These are phyloP conservation scores for Massariosphaeria phaeospora DNA, from an alignment of 495 filamentous ascomycete species.

Conservation along the genomic window DNA sequence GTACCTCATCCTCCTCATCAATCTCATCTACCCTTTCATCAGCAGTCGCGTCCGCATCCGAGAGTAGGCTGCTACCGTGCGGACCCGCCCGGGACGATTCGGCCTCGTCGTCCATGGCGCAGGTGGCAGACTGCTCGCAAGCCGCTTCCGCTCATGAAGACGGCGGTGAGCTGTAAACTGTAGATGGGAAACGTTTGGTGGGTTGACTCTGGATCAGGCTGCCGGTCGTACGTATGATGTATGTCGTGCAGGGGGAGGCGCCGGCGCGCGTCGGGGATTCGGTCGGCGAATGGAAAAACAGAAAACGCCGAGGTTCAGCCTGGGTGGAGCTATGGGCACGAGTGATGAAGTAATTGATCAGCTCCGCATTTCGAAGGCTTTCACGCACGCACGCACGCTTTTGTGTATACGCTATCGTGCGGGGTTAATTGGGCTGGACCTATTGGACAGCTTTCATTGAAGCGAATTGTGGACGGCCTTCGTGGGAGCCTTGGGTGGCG, in stretches of 20 bases:
- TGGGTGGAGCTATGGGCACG: too few relatives aligned
- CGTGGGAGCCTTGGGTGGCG: background rate
- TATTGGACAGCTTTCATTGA: too few relatives aligned
- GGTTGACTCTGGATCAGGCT: background rate
- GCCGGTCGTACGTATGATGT: background rate
- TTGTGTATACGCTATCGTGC: too few relatives aligned
- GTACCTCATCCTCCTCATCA: conserved; percentile 18
- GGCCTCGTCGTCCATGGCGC: conserved; percentile 62
- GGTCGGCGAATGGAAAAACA: conserved; percentile 24
- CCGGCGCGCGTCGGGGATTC: background rate
- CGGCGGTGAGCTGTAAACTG: too few relatives aligned
- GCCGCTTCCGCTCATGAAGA: conserved; percentile 11
- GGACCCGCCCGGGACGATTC: conserved; percentile 45
- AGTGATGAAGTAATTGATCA: conserved; percentile 25
- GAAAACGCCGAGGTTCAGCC: background rate
- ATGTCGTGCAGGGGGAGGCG: conserved; percentile 4
- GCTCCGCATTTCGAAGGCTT: background rate
- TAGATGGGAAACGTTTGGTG: background rate
- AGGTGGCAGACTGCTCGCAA: background rate
- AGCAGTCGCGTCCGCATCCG: conserved; percentile 28
- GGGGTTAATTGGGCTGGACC: too few relatives aligned
- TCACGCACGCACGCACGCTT: too few relatives aligned
- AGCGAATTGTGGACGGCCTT: too few relatives aligned
- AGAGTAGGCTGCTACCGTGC: conserved; percentile 13
- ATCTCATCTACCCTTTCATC: conserved; percentile 9